A percentile compares a stretch with the other conserved stretches of the same genome.
phyloP scores from a whole-genome alignment of 495 filamentous ascomycete species.

The Bacidia gigantensis region DNA sequence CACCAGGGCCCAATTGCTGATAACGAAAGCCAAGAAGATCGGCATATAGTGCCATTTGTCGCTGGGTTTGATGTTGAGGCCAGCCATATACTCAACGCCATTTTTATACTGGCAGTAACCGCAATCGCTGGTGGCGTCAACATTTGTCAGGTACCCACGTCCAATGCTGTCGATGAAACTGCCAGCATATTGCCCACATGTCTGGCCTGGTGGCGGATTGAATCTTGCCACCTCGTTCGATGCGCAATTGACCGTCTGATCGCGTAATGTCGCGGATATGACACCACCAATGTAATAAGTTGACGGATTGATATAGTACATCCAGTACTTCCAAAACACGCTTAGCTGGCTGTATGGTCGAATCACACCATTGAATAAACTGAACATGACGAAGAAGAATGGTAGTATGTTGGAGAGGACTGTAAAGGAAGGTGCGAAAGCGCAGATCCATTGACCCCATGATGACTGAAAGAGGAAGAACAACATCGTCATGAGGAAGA shows the following conservation, averaged over 20 bases:
- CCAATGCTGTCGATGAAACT: slow-evolving; percentile 35
- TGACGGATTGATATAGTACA: slow-evolving; percentile 58
- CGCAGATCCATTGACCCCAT: slow-evolving; percentile 78
- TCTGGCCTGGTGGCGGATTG: slow-evolving; percentile 46
- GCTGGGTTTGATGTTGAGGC: slow-evolving; percentile 48
- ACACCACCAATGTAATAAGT: slow-evolving; percentile 66
- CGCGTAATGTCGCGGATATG: slow-evolving; percentile 45
- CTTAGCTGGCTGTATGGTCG: slow-evolving; percentile 44
- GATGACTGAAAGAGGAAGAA: slow-evolving; percentile 67
- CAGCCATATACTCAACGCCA: slow-evolving; percentile 53
- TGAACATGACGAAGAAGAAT: slow-evolving; percentile 70
- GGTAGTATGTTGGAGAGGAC: slow-evolving; percentile 64
- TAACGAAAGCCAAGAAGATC: slow-evolving; percentile 62
- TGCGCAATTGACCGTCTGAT: slow-evolving; percentile 42
- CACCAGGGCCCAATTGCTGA: slow-evolving; percentile 64
- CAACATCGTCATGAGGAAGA: slow-evolving; percentile 69
- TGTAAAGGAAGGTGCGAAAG: slow-evolving; percentile 66
- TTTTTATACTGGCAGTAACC: slow-evolving; percentile 58
- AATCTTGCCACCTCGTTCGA: slow-evolving; percentile 50
- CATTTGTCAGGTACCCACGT: slow-evolving; percentile 47
- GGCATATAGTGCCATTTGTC: slow-evolving; percentile 68
- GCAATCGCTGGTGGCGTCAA: slow-evolving; percentile 42
- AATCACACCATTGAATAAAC: slow-evolving; percentile 63
- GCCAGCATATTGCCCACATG: slow-evolving; percentile 47
- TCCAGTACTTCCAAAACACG: slow-evolving; percentile 70